Base-by-base conservation (phyloP, 1,139 yeast species). In the Pichia sp. region DNA sequence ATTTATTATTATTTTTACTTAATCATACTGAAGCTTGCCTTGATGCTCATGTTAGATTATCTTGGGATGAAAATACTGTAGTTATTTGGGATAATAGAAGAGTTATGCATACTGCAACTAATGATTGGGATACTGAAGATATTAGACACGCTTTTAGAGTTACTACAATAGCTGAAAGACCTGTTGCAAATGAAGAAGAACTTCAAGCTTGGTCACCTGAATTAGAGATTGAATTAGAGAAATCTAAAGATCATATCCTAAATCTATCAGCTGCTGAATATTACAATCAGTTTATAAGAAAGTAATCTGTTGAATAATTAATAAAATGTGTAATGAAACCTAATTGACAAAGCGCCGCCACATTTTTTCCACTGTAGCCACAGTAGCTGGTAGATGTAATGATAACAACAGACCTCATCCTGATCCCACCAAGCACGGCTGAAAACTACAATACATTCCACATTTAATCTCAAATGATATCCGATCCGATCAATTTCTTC, bases 1-100 rank as follows among this genome's bases (percentile, higher is more conserved):
- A 68, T 26, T 68, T 81, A 46, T 61, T 80, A 47, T 60, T 69
- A 37, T 72, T 79, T 51, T 62, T 82, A 50, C 69, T 68, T 48
- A 61, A 65, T 33, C 77, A 77, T 51, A 63, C 79, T 39, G 74
- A 72, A 43, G 51, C 65, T 30, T 61, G 72, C 28, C 71, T 68
- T 21, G 81, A 76, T 54, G 64, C 74, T 47, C 78, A 77, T 42
- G 65, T 74, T 18, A 69, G 84, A 48, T 76, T 77, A 45, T 63
- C 59, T 41, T 78, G 82, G 79, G 72, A 71, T 47, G 71, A 70
- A 28, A 66, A 71, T 39, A 76, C 85, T 5, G 80, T 82, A 25
- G 85, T 78, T 20, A 61, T 79, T 19, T 82, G 86, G 84, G 88
- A 81, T 53, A 80, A 80, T 62, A 69, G 88, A 60, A 65, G 79